These are phyloP conservation scores for Furcasterigmium sp. DNA, from an alignment of 2,329 filamentous ascomycete species.

Conservation along the genomic window DNA sequence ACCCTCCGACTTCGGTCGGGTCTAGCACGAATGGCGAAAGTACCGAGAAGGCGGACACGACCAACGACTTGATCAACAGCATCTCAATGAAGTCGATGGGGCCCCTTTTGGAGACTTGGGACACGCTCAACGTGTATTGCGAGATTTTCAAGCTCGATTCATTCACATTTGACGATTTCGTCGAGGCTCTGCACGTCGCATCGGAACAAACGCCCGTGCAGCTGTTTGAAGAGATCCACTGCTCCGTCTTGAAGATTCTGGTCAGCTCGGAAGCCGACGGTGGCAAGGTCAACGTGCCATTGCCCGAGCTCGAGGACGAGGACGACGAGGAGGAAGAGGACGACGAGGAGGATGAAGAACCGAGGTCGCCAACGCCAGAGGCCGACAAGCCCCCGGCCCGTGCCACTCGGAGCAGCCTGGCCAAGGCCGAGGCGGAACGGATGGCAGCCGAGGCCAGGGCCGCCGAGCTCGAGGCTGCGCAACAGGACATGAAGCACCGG, in stretches of 20 bases:
- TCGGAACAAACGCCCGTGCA: constrained; percentile 73
- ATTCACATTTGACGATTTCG: constrained; percentile 95
- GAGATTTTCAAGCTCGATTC: constrained; percentile 92
- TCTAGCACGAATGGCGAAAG: neutral
- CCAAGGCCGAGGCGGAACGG: constrained; percentile 71
- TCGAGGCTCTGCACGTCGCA: constrained; percentile 77
- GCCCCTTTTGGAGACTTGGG: constrained; percentile 84
- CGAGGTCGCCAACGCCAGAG: constrained; percentile 55
- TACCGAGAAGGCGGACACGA: constrained; percentile 8
- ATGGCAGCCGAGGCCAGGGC: constrained; percentile 55
- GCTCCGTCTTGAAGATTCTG: constrained; percentile 80
- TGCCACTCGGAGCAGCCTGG: constrained; percentile 79
- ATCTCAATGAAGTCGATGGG: constrained; percentile 85
- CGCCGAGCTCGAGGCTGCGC: constrained; percentile 42
- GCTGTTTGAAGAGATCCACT: constrained; percentile 86
- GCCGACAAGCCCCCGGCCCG: constrained; percentile 64
- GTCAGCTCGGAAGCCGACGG: constrained; percentile 70
- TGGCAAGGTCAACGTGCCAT: constrained; percentile 71
- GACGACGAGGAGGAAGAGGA: constrained; percentile 63
- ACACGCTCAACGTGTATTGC: constrained; percentile 96
- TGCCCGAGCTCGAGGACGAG: constrained; percentile 70
- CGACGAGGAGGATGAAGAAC: constrained; percentile 50
- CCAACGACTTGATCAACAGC: constrained; percentile 45
- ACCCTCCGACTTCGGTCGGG: constrained; percentile 47
- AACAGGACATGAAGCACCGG: constrained; percentile 51